Percentiles rank a stretch among this genome's conserved stretches.
These are phyloP conservation scores for Starmerella khaoyaiensis DNA, from an alignment of 805 yeast species.

Conservation along the genomic window DNA sequence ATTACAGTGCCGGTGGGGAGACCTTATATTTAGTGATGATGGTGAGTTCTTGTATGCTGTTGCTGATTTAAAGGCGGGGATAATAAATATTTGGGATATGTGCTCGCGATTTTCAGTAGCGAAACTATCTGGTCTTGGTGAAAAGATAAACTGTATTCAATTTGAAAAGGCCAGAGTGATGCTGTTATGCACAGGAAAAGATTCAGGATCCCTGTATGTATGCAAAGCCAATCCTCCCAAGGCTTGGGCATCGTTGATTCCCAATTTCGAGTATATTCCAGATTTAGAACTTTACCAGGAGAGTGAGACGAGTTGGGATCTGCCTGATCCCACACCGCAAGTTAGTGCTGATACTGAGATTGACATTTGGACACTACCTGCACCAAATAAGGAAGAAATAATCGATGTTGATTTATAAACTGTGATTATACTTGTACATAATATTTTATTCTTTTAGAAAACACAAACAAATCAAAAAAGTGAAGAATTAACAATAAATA, in stretches of 20 bases:
- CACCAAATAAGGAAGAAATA: slow-evolving; percentile 6
- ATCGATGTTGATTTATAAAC: slow-evolving; percentile 8
- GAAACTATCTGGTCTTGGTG: slow-evolving; percentile 7
- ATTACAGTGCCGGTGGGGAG: slow-evolving; percentile 9
- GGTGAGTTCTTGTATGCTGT: slow-evolving; percentile 17
- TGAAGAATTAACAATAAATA: too few relatives aligned
- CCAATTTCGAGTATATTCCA: slow-evolving; percentile 12
- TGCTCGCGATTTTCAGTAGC: slow-evolving; percentile 4
- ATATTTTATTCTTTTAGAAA: too few relatives aligned
- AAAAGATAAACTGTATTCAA: slow-evolving; percentile 7
- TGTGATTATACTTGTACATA: not conserved
- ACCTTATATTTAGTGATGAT: slow-evolving; percentile 9
- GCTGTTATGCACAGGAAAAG: slow-evolving; percentile 10
- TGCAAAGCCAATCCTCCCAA: slow-evolving; percentile 14
- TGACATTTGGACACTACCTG: slow-evolving; percentile 12
- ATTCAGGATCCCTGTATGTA: slow-evolving; percentile 12
- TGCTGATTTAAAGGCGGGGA: slow-evolving; percentile 9
- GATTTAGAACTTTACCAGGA: slow-evolving; percentile 10
- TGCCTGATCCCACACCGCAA: not conserved
- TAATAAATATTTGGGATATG: slow-evolving; percentile 14
- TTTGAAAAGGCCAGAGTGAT: slow-evolving; percentile 11
- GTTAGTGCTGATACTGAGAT: not conserved
- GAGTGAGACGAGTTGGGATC: slow-evolving; percentile 14
- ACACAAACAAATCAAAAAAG: too few relatives aligned
- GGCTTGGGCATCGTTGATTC: slow-evolving; percentile 12